Conservation (phyloP, 257 asterid genomes). For the Salvia hispanica region DNA sequence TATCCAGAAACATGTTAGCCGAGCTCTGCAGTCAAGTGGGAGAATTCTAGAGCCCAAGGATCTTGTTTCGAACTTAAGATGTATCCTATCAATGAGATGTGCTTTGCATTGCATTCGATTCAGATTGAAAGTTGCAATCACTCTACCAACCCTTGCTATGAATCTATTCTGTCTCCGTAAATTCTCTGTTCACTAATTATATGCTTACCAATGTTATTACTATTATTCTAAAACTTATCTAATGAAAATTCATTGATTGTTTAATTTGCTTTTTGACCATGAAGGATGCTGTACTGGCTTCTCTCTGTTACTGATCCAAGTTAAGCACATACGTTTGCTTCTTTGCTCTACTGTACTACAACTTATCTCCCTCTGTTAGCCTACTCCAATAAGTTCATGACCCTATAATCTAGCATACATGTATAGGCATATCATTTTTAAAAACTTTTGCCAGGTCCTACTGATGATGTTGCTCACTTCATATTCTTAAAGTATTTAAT, state of each 20-base stretch:
- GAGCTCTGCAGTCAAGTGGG: conserved; percentile 93
- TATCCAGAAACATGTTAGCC: conserved; percentile 92
- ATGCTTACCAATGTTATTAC: background rate
- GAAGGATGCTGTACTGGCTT: conserved; percentile 14
- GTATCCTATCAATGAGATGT: conserved; percentile 58
- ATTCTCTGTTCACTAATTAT: background rate
- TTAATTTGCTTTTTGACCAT: background rate
- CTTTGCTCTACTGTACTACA: background rate
- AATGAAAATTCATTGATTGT: background rate
- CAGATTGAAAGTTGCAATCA: background rate
- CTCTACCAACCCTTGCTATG: conserved; percentile 5
- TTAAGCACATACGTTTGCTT: background rate
- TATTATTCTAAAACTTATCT: background rate
- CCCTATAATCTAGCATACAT: background rate
- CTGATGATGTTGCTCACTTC: background rate
- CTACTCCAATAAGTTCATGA: background rate
- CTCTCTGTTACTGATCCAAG: background rate
- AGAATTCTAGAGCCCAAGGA: conserved; percentile 94
- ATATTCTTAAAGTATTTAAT: background rate
- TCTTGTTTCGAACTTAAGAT: conserved; percentile 92
- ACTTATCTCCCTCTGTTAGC: background rate
- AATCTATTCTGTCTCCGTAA: background rate
- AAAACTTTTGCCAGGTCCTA: background rate
- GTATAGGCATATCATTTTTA: background rate
- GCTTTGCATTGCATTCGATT: conserved; percentile 9